Base-by-base conservation (phyloP, 257 asterid genomes). In the Jaltomata sinuosa region DNA sequence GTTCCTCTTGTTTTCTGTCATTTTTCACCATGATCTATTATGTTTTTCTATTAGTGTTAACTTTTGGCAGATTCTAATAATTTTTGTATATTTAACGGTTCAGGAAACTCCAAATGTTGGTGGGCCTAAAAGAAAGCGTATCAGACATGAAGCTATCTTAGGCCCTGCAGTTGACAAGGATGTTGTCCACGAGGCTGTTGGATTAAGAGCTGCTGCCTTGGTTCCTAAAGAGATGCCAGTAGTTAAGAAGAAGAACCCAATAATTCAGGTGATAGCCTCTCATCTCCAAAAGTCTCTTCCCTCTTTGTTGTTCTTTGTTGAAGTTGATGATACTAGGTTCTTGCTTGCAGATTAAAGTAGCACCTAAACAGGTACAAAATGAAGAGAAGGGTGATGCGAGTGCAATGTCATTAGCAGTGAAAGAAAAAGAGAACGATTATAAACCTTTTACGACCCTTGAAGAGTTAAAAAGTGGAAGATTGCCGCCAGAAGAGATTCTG, bases 111-210 rank as follows among this genome's bases (percentile, higher is more conserved):
- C 85, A 50, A 86, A 76, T 72, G 91, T 86, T 72, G 88, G 85
- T 54, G 84, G 89, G 83, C 91, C 92, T 83, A 91, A 79, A 52
- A 77, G 86, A 82, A 96, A 94, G 90, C 99, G 98, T 83, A 87
- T 84, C 85, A 93, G 89, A 89, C 87, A 90, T 84, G 92, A 85
- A 83, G 88, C 91, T 32, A 94, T 94, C 84, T 89, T 96, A 22
- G 99, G 99, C 82, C 99, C 98, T 74, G 99, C 95, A 65, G 84
- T 93, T 83, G 93, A 96, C 88, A 93, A 94, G 86, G 93, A 90
- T 78, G 95, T 96, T 84, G 91, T 89, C 77, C 98, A 92, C 83
- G 99, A 94, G 89, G 94, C 96, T 86, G 98, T 94, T 90, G 99
- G 99, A 86, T 65, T 93, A 90, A 96, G 90, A 87, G 89, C 88